Conservation (phyloP, 352 stramenopile species). For the Phytophthora citricola region DNA sequence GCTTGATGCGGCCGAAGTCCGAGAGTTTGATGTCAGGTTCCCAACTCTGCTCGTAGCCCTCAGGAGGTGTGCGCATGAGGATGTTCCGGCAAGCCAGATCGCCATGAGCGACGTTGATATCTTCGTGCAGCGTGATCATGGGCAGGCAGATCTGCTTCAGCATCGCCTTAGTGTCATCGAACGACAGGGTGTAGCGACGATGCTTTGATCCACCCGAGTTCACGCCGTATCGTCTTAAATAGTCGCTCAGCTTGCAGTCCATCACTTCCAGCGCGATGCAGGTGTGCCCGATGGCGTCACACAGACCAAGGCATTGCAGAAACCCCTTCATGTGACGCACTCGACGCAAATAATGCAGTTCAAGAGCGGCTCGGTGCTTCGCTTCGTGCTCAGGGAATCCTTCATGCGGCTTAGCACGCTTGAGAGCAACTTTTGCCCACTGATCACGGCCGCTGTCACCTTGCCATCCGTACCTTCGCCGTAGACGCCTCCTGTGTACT, state of each 20-base stretch:
- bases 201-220: constrained; percentile 48
- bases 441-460: constrained; percentile 76
- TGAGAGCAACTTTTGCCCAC: constrained; percentile 83
- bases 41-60: constrained; percentile 84
- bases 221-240: constrained; percentile 73
- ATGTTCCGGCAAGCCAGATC: constrained; percentile 90
- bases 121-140: constrained; percentile 83
- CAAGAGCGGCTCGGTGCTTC: constrained; percentile 79
- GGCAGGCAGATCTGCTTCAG: constrained; percentile 79
- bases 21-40: constrained; percentile 85
- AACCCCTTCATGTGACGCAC: constrained; percentile 82
- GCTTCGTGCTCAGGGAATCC: constrained; percentile 77
- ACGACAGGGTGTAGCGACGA: constrained; percentile 66
- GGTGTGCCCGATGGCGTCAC: constrained; percentile 85
- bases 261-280: constrained; percentile 90
- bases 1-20: constrained; percentile 85
- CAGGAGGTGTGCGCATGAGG: constrained; percentile 77
- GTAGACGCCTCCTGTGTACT: constrained; percentile 85
- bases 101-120: constrained; percentile 81
- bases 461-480: constrained; percentile 88
- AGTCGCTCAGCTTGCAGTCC: constrained; percentile 90
- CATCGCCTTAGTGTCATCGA: constrained; percentile 60
- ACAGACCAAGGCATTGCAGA: constrained; percentile 82
- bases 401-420: constrained; percentile 81
- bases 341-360: constrained; percentile 82